Evolutionary conservation across 345 rosid genomes (phyloP).

Genomic region (Rhodamnia rubescens): DNA sequence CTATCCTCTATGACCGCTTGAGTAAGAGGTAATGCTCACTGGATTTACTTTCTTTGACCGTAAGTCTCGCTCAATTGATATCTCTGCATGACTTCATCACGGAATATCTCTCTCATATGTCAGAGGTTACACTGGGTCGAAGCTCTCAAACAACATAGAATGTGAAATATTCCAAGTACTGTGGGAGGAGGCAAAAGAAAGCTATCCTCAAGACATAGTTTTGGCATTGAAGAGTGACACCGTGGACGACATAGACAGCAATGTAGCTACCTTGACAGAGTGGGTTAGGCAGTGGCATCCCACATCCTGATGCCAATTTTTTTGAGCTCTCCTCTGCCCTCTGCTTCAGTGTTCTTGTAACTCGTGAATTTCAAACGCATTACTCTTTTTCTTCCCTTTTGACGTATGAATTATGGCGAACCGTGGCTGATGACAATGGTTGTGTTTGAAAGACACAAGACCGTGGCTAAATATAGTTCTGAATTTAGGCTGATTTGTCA

Average conservation of each 20-base stretch:
- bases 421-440: not conserved
- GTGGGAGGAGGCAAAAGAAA: constrained; percentile 78
- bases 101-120: not conserved
- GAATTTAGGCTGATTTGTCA: not conserved
- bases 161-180: constrained; percentile 73
- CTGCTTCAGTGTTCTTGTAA: not conserved
- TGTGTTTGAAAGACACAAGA: not conserved
- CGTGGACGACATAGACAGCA: constrained; percentile 50
- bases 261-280: constrained; percentile 41
- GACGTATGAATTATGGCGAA: not conserved
- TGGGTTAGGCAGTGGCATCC: constrained; percentile 58
- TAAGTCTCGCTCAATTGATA: not conserved
- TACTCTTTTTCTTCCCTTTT: not conserved
- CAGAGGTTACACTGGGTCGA: constrained; percentile 63
- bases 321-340: not conserved
- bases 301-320: not conserved
- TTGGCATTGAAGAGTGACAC: constrained; percentile 47
- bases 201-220: constrained; percentile 57
- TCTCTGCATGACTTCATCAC: not conserved
- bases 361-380: not conserved
- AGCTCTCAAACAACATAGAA: constrained; percentile 73
- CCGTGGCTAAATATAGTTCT: not conserved
- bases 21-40: constrained; percentile 43
- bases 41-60: not conserved
- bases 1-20: constrained; percentile 67